These are phyloP conservation scores for Cladochytrium replicatum DNA, from an alignment of 192 early-diverging fungal species.

Conservation along the genomic window DNA sequence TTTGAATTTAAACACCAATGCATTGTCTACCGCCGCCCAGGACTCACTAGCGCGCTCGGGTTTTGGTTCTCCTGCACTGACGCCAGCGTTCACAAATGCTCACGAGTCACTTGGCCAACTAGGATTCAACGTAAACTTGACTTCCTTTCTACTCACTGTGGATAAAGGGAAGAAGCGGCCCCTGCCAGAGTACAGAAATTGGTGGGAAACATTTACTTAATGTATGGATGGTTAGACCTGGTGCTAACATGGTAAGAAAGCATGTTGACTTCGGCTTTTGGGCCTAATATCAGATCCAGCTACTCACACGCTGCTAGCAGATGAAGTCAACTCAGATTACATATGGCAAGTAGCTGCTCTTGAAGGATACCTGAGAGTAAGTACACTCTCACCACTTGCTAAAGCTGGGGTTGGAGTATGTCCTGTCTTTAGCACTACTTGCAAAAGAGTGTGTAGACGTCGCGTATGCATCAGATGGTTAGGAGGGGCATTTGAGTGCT, in stretches of 20 bases:
- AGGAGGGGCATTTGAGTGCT: background rate
- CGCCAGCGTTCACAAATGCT: background rate
- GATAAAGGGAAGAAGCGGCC: constrained; percentile 52
- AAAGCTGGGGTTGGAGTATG: constrained; percentile 55
- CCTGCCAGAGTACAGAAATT: constrained; percentile 62
- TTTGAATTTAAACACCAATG: background rate
- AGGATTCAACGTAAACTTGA: constrained; percentile 1
- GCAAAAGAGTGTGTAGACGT: constrained; percentile 51
- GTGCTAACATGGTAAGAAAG: constrained; percentile 44
- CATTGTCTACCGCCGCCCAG: background rate
- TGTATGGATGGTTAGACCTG: constrained; percentile 60
- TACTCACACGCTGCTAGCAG: constrained; percentile 54
- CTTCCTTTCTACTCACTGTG: constrained; percentile 13
- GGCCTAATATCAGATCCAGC: constrained; percentile 15
- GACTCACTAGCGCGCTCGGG: background rate
- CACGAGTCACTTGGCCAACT: background rate
- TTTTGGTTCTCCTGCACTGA: background rate
- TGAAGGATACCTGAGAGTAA: constrained; percentile 57
- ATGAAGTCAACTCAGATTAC: constrained; percentile 59
- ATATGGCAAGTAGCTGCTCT: constrained; percentile 65
- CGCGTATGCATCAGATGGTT: constrained; percentile 59
- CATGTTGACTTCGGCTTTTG: background rate
- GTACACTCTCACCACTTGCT: constrained; percentile 44
- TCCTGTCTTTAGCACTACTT: no score
- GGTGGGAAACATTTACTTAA: constrained; percentile 60